Evolutionary conservation across 106 monocot genomes (phyloP), one percentile per base, ranked within the genome.

Genomic region (Platanthera zijinensis): DNA sequence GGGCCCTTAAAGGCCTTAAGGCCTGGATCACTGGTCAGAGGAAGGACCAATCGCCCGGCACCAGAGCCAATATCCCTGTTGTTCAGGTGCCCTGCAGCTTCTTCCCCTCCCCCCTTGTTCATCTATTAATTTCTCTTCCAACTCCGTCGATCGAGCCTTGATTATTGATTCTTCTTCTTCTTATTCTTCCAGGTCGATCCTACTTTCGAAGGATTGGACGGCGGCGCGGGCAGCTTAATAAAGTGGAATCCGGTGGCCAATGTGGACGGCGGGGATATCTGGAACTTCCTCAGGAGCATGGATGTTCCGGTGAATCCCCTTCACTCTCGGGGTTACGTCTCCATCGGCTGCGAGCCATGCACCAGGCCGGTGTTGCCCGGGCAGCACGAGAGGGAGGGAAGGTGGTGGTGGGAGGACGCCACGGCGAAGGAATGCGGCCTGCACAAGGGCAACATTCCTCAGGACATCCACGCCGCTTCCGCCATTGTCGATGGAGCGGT

Each of bases 331-430:
- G 97, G 97, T 0, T 97, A 94, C 71, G 89, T 97, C 0, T 97
- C 96, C 0, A 94, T 97, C 47, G 93, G 96, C 7, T 97, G 96
- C 32, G 94, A 97, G 75, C 96, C 96, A 7, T 97, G 96, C 87
- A 97, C 93, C 5, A 87, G 96, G 74, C 93, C 96, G 0, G 91
- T 97, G 9, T 57, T 97, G 68, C 96, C 96, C 0, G 96, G 96
- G 39, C 96, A 97, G 80, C 96, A 97, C 50, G 96, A 97, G 86
- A 86, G 96, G 80, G 96, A 97, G 81, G 96, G 96, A 7, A 83
- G 96, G 75, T 97, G 96, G 96, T 97, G 96, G 96, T 97, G 96
- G 96, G 96, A 97, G 86, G 96, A 97, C 77, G 89, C 96, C 6
- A 89, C 76, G 84, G 96, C 93, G 17, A 97, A 97, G 73, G 96